Evolutionary conservation across 176 grass and related monocot genomes (phyloP).

Genomic region (Zea mays): Zm-B73-REFERENCE-NAM-5.0 NC_050102.1:88436001-88436500

Average conservation of each 20-base stretch:
- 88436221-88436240: not conserved
- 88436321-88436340: not conserved
- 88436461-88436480: not conserved
- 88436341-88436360: not conserved
- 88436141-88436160: too few species aligned
- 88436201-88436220: too few species aligned
- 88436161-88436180: too few species aligned
- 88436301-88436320: not conserved
- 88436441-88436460: not conserved
- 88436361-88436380: not conserved
- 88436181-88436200: too few species aligned
- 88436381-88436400: not conserved
- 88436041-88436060: too few species aligned
- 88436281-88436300: not conserved
- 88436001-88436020: too few species aligned
- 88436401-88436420: too few species aligned
- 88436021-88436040: too few species aligned
- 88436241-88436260: not conserved
- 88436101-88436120: too few species aligned
- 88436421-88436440: not conserved
- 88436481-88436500: not conserved
- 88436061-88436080: too few species aligned
- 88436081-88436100: too few species aligned
- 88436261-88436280: not conserved
- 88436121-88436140: too few species aligned